Evolutionary conservation across 2,329 filamentous ascomycete species (phyloP).

Genomic region (Aschersonia sp.): DNA sequence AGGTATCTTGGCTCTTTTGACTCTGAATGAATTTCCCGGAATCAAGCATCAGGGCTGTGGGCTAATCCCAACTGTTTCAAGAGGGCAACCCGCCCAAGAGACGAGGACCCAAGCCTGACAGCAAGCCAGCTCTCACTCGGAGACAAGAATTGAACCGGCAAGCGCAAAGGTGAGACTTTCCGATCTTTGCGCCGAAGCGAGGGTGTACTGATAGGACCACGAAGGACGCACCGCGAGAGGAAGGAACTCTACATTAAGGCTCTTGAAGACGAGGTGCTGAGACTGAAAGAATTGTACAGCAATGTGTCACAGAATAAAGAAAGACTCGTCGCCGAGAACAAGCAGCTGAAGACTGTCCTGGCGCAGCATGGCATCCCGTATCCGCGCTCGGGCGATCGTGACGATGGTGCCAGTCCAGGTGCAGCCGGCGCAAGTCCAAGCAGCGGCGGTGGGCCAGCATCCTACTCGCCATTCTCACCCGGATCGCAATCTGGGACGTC

Average conservation of each 20-base stretch:
- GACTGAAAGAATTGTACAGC: constrained; percentile 74
- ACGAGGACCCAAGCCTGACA: constrained; percentile 89
- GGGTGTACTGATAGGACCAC: background rate
- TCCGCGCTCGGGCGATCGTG: constrained; percentile 13
- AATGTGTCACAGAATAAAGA: constrained; percentile 63
- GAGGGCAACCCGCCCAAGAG: constrained; percentile 81
- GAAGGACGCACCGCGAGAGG: constrained; percentile 84
- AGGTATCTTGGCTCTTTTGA: constrained; percentile 30
- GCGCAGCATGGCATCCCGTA: constrained; percentile 35
- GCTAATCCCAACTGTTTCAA: constrained; percentile 11
- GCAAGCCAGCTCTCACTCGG: constrained; percentile 82
- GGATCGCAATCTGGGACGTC: constrained; percentile 27
- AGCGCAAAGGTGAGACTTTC: constrained; percentile 62
- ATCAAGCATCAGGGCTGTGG: too few relatives aligned
- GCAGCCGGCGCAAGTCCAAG: constrained; percentile 41
- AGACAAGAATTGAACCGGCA: constrained; percentile 91
- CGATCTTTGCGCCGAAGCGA: background rate
- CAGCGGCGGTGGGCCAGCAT: constrained; percentile 34
- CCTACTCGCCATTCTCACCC: constrained; percentile 27
- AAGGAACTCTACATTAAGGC: constrained; percentile 95
- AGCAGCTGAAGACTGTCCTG: constrained; percentile 47
- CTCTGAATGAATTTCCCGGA: too few relatives aligned
- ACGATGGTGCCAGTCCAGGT: constrained; percentile 30
- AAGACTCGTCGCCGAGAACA: constrained; percentile 64
- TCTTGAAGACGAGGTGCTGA: constrained; percentile 79